Percentiles rank a stretch among this genome's conserved stretches.
phyloP scores from a whole-genome alignment of 2,329 filamentous ascomycete species.

The Cladosporium sp. region DNA sequence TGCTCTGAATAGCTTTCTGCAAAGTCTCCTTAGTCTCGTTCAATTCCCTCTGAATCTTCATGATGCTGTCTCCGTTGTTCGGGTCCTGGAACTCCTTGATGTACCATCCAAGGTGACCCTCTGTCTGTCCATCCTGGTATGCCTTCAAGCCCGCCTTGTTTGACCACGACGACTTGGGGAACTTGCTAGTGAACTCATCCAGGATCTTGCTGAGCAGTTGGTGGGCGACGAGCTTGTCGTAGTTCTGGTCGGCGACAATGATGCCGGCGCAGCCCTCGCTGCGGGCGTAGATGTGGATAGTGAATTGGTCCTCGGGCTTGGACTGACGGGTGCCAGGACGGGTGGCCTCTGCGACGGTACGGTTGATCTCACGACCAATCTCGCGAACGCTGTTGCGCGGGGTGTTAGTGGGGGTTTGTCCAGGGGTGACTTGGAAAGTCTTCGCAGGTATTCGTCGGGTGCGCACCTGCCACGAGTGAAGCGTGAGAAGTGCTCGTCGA shows the following conservation, averaged over 20 bases:
- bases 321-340: conserved; percentile 78
- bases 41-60: conserved; percentile 84
- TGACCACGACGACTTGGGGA: conserved; percentile 69
- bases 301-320: conserved; percentile 79
- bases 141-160: conserved; percentile 69
- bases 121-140: conserved; percentile 48
- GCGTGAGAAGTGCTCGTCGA: conserved; percentile 69
- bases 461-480: conserved; percentile 60
- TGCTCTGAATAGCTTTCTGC: conserved; percentile 92
- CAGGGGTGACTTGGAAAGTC: not conserved
- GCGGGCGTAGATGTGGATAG: conserved; percentile 52
- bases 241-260: conserved; percentile 22
- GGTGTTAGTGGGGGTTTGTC: conserved; percentile 10
- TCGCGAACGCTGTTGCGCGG: conserved; percentile 52
- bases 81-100: conserved; percentile 81
- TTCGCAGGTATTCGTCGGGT: not conserved
- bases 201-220: conserved; percentile 82
- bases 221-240: conserved; percentile 63
- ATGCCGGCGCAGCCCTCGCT: conserved; percentile 46
- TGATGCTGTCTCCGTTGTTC: conserved; percentile 81
- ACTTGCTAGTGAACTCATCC: conserved; percentile 79
- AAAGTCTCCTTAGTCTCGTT: conserved; percentile 97
- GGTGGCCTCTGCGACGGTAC: conserved; percentile 84
- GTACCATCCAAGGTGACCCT: conserved; percentile 48
- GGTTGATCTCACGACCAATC: conserved; percentile 83